Base-by-base conservation (phyloP, 768 basidiomycete genomes). In the Pleurotus pulmonarius region DNA sequence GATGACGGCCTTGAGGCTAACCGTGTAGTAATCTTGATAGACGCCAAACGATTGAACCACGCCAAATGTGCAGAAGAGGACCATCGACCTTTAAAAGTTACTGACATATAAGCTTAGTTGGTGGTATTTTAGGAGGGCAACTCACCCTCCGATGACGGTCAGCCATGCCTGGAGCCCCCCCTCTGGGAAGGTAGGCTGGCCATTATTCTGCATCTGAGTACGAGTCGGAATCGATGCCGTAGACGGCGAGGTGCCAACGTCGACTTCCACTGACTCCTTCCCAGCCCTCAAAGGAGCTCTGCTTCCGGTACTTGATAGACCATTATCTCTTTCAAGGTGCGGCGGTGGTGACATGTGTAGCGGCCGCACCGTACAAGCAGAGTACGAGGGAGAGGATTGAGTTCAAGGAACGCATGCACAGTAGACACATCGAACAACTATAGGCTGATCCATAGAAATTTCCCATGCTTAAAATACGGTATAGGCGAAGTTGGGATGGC, bases 11-110 rank as follows among this genome's bases (percentile, higher is more conserved):
- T 63, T n/a, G 55, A 29, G 20, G 40, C 62, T 63, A 39, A 79
- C 78, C 22, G 75, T 76, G 56, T 82, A 82, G 56, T 75, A 80
- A 59, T 80, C 80, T 62, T 81, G 76, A 61, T 77, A 82, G 16
- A 80, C 78, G n/a, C 75, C 75, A 58, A 77, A 79, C 6, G 77
- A 76, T 56, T 79, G 77, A 8, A 79, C 74, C 4, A 74, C 71
- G 5, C 80, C 79, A 59, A 81, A 79, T 0, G 78, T 78, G 60
- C 76, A 77, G 51, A 80, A 81, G 3, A 74, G 66, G 9, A 76
- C 68, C 65, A 80, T 70, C 6, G 66, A 67, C 25, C 79, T 79
- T 46, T 37, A 22, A 26, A 2, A 22, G 16, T 25, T 24, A 3
- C 38, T 55, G 16, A 37, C 53, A 29, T 40, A 16, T 29, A 12